Conservation (phyloP, 768 basidiomycete genomes). For the Pleurotus tuber-regium region DNA sequence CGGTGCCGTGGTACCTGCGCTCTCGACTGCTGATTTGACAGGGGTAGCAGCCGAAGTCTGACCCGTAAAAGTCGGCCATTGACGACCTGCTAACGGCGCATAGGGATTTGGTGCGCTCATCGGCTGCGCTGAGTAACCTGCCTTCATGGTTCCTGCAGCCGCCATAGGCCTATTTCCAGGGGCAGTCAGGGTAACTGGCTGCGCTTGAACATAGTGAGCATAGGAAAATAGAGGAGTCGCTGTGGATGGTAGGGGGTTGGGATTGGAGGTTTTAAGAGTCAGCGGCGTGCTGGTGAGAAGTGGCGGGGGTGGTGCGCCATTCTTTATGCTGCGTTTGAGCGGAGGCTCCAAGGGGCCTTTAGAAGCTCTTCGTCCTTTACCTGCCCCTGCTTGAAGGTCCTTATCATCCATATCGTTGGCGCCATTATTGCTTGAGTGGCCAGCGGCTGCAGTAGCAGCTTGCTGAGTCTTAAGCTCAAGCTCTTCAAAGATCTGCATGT, state of each 20-base stretch:
- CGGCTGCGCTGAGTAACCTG: slow-evolving; percentile 11
- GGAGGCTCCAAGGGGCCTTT: slow-evolving; percentile 63
- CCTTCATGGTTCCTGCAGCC: slow-evolving; percentile 8
- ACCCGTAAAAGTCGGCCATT: slow-evolving; percentile 11
- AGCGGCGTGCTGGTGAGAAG: slow-evolving; percentile 68
- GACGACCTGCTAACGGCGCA: slow-evolving; percentile 13
- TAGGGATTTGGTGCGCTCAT: slow-evolving; percentile 14
- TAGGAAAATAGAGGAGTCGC: slow-evolving; percentile 15
- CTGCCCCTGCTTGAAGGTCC: slow-evolving; percentile 22
- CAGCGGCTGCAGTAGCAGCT: slow-evolving; percentile 25
- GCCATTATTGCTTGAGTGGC: not conserved
- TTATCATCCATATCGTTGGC: not conserved
- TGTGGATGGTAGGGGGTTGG: slow-evolving; percentile 19
- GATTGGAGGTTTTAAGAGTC: slow-evolving; percentile 36
- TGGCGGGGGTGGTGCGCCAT: slow-evolving; percentile 59
- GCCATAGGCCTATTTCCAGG: not conserved
- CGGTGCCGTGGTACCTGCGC: not conserved
- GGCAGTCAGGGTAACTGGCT: slow-evolving; percentile 10
- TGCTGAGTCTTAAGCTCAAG: slow-evolving; percentile 57
- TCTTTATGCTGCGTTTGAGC: slow-evolving; percentile 69
- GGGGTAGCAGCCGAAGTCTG: slow-evolving; percentile 8
- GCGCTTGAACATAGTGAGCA: slow-evolving; percentile 7
- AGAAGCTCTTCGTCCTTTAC: slow-evolving; percentile 34
- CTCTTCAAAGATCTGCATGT: slow-evolving; percentile 66
- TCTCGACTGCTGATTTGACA: slow-evolving; percentile 4